These are phyloP conservation scores for Cryptosporidium muris DNA, from an alignment of 169 alveolate species.

Conservation along the genomic window DNA sequence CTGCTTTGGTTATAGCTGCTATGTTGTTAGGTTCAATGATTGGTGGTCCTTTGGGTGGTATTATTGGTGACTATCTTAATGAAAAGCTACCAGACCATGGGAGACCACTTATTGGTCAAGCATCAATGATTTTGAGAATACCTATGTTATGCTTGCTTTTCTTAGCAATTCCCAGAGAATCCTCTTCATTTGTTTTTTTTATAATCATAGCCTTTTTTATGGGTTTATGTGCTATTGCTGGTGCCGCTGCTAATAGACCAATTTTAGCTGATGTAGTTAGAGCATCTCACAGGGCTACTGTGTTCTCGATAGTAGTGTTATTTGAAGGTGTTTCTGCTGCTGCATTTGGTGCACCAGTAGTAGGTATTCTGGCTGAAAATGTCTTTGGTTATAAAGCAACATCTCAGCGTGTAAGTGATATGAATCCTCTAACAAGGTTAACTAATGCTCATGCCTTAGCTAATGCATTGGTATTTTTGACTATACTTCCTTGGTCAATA, in stretches of 20 bases:
- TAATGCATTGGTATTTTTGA: constrained; percentile 79
- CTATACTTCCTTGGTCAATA: constrained; percentile 84
- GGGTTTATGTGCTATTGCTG: constrained; percentile 89
- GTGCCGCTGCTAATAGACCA: constrained; percentile 89
- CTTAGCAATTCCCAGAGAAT: constrained; percentile 75
- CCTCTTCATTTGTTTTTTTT: constrained; percentile 69
- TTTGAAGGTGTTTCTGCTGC: constrained; percentile 88
- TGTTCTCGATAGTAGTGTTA: constrained; percentile 83
- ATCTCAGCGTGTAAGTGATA: constrained; percentile 77
- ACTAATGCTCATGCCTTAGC: constrained; percentile 87
- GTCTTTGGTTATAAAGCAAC: constrained; percentile 85
- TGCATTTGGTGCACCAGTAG: constrained; percentile 86
- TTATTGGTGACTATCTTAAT: constrained; percentile 83
- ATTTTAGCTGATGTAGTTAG: constrained; percentile 87
- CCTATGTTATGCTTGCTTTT: constrained; percentile 79
- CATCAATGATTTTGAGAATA: constrained; percentile 78
- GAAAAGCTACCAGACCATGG: constrained; percentile 83
- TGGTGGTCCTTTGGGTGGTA: constrained; percentile 90
- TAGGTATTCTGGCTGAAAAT: constrained; percentile 86
- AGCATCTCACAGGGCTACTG: constrained; percentile 88
- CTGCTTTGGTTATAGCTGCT: constrained; percentile 85
- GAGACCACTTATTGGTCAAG: constrained; percentile 84
- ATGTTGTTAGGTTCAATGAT: constrained; percentile 85
- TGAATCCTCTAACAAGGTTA: constrained; percentile 80
- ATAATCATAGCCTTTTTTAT: constrained; percentile 77